These are phyloP conservation scores for Lactifluus pinguis DNA, from an alignment of 768 basidiomycete species.

Conservation along the genomic window DNA sequence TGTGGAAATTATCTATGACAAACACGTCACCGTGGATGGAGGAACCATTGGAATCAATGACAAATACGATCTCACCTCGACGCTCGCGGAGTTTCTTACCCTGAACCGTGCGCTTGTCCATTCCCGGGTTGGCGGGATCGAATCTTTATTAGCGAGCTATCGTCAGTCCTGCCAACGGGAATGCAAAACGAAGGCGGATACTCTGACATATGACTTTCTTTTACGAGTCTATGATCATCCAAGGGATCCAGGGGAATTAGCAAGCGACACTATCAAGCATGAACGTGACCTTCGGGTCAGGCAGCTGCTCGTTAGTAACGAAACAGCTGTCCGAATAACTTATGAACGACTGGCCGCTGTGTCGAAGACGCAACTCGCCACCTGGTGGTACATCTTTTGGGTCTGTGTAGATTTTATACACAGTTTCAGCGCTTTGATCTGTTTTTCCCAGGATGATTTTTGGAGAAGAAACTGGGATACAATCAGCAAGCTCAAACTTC, in stretches of 20 bases:
- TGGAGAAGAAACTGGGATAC: slow-evolving; percentile 64
- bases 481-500: slow-evolving; percentile 37
- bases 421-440: neutral
- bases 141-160: slow-evolving; percentile 42
- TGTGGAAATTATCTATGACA: slow-evolving; percentile 48
- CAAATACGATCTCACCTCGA: slow-evolving; percentile 52
- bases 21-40: slow-evolving; percentile 39
- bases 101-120: slow-evolving; percentile 47
- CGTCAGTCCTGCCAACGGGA: slow-evolving; percentile 42
- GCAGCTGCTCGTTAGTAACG: slow-evolving; percentile 38
- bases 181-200: slow-evolving; percentile 40
- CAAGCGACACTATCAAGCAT: slow-evolving; percentile 35
- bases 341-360: slow-evolving; percentile 48
- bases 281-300: slow-evolving; percentile 51
- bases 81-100: slow-evolving; percentile 54
- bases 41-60: slow-evolving; percentile 53
- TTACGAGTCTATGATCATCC: slow-evolving; percentile 51
- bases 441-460: slow-evolving; percentile 49
- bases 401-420: slow-evolving; percentile 29
- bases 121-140: slow-evolving; percentile 33
- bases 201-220: slow-evolving; percentile 57
- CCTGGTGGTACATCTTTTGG: slow-evolving; percentile 81
- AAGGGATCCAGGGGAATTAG: slow-evolving; percentile 35
- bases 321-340: slow-evolving; percentile 38
- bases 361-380: slow-evolving; percentile 37